Base-by-base conservation (phyloP, 768 basidiomycete genomes). In the Kwoniella dendrophila region DNA sequence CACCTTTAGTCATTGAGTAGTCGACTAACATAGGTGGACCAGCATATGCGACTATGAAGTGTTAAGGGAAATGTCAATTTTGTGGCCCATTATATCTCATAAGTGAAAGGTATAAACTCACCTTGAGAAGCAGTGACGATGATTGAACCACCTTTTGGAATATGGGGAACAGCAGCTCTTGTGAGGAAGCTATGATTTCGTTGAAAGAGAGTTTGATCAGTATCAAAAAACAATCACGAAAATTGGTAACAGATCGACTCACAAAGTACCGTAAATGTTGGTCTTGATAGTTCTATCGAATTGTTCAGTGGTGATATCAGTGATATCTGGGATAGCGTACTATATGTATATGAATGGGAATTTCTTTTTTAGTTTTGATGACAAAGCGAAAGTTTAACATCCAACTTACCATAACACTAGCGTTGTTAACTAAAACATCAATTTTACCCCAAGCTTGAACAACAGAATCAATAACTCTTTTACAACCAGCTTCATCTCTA, bases 361-460 rank as follows among this genome's bases (percentile, higher is more conserved):
- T n/a, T n/a, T n/a, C n/a, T n/a, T n/a, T n/a, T n/a, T n/a, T n/a
- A n/a, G n/a, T n/a, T n/a, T n/a, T n/a, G n/a, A n/a, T n/a, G n/a
- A n/a, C n/a, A n/a, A n/a, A n/a, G n/a, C n/a, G 24, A 49, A 32
- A 22, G 29, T 18, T 7, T 20, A 48, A 56, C 81, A 38, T 30
- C 16, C 0, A 78, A 59, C 80, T 80, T 55, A 74, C 73, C 76
- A 74, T 64, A 68, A 85, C 84, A 41, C 81, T 82, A 20, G 85
- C 85, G 72, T 86, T 86, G 77, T 86, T 86, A 59, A 87, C 84
- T 52, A 86, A 77, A 48, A 87, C 80, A 68, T 87, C 83, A 44
- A 86, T 72, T 56, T 67, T 60, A 11, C 76, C 76, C 72, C 73
- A 85, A 47, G 71, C 63, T 43, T 68, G 44, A 16, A 79, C 72